Evolutionary conservation across 345 rosid genomes (phyloP).

Genomic region (Acer campestre): DNA sequence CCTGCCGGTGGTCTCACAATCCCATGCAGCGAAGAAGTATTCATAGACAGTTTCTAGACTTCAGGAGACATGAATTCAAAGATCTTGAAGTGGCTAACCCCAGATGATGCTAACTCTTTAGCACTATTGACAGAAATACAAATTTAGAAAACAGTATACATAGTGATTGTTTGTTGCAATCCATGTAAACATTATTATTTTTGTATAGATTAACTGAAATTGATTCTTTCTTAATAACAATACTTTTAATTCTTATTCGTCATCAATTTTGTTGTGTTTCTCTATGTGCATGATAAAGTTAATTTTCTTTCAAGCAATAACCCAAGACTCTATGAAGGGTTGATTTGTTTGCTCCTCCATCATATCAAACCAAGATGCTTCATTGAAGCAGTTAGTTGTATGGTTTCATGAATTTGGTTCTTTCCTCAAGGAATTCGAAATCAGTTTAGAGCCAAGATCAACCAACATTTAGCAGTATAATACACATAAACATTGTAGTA

Average conservation of each 20-base stretch:
- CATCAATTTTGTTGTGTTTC: no score
- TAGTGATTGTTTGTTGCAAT: not conserved
- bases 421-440: no score
- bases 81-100: not conserved
- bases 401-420: no score
- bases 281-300: no score
- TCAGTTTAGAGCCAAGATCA: no score
- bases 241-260: not conserved
- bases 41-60: conserved; percentile 13
- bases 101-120: not conserved
- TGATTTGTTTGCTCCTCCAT: not conserved
- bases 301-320: not conserved
- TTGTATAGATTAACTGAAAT: not conserved
- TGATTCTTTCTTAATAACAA: not conserved
- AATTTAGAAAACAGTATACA: not conserved
- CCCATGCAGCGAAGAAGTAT: conserved; percentile 32
- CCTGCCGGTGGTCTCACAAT: conserved; percentile 27
- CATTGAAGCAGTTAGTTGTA: no score
- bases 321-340: not conserved
- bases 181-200: no score
- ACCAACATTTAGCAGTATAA: no score
- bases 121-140: not conserved
- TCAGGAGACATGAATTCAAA: not conserved
- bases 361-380: not conserved
- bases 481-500: no score